Evolutionary conservation across 768 basidiomycete genomes (phyloP), one percentile per base, ranked within the genome.

Genomic region (Obba rivulosa): DNA sequence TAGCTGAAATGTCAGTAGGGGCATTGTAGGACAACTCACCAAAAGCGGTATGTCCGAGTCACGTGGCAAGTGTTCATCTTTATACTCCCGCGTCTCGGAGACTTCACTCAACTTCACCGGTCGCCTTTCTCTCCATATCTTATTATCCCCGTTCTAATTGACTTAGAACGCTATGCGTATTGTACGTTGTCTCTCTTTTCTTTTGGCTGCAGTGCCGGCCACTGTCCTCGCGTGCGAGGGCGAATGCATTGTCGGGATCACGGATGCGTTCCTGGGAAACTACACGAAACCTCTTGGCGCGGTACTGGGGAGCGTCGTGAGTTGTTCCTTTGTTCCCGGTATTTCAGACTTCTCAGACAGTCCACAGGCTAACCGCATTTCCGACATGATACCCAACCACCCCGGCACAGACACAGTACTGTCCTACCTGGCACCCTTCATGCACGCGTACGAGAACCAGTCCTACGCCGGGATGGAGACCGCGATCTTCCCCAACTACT

Each of bases 401-500:
- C 55, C 52, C 52, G n/a, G 58, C 18, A 41, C 55, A 14, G 22
- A 52, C 21, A 52, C 54, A 45, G 10, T 55, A 2, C 28, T 63
- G 42, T 47, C 52, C 51, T 72, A 77, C 54, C 65, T 85, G 34
- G 45, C 62, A 3, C 79, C 82, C 3, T 57, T 86, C 34, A 43
- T 74, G 24, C 51, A 63, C 14, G 70, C 71, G 2, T 88, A 77
- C 67, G 49, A 69, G 41, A 62, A 69, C 44, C 52, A 61, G 4
- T 69, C 76, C 14, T 79, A 75, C 57, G 45, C 65, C 18, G 58
- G 62, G 4, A 69, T 83, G 60, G 66, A 77, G 56, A 66, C 62
- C 36, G 78, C 73, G n/a, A 81, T 89, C 50, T 89, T 89, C 54
- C 79, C 80, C 4, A 59, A 65, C n/a, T 78, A 68, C 65, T 90